Conservation (phyloP, 257 asterid genomes). For the Lantana camara region DNA sequence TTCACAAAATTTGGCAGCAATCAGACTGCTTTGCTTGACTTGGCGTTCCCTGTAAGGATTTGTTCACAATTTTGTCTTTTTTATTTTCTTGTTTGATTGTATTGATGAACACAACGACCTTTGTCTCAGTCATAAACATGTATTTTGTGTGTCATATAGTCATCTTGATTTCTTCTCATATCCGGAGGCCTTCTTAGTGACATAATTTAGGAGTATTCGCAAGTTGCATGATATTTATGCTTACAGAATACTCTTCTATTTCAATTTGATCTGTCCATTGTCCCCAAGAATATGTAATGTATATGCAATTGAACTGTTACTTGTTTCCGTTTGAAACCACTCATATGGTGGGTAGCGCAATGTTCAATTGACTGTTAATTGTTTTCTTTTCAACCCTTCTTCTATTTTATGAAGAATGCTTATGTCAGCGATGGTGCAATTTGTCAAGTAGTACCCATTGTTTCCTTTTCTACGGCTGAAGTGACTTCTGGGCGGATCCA, state of each 20-base stretch:
- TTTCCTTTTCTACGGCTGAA: slow-evolving; percentile 11
- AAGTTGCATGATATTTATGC: slow-evolving; percentile 3
- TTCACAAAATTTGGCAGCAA: slow-evolving; percentile 86
- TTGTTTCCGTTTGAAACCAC: neutral
- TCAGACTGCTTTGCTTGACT: slow-evolving; percentile 85
- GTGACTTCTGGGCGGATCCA: slow-evolving; percentile 7
- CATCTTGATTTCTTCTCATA: slow-evolving; percentile 4
- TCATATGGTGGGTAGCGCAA: neutral
- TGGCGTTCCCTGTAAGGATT: slow-evolving; percentile 82
- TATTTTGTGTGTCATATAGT: neutral
- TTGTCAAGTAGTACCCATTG: neutral
- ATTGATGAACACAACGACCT: slow-evolving; percentile 14
- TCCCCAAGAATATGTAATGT: slow-evolving; percentile 5
- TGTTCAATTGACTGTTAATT: slow-evolving; percentile 9
- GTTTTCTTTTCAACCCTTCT: neutral
- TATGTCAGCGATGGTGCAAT: too few species aligned
- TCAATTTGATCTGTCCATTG: slow-evolving; percentile 17
- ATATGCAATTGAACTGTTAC: neutral
- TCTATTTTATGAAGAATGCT: neutral
- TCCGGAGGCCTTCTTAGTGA: slow-evolving; percentile 8
- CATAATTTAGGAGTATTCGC: slow-evolving; percentile 9
- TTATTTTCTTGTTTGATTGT: slow-evolving; percentile 17
- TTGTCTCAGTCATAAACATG: slow-evolving; percentile 2
- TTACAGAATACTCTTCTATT: slow-evolving; percentile 1
- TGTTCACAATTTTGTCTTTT: slow-evolving; percentile 5